These are phyloP conservation scores for Echeveria elegans DNA, from an alignment of 164 flowering plant genomes.

Conservation along the genomic window DNA sequence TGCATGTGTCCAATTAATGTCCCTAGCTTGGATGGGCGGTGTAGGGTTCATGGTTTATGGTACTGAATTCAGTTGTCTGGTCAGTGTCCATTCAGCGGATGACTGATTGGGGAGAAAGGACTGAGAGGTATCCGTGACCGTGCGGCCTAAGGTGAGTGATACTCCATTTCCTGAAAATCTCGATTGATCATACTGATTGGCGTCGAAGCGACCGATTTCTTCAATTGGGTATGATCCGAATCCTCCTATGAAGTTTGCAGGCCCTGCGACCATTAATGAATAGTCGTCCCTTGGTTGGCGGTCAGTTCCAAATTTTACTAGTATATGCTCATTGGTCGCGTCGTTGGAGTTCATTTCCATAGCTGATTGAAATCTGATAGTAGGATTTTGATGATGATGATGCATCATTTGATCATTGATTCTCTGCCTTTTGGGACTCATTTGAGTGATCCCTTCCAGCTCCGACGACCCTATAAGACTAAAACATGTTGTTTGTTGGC, in stretches of 20 bases:
- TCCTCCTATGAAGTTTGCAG: conserved; percentile 44
- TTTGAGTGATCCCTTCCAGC: conserved; percentile 44
- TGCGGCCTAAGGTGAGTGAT: conserved; percentile 84
- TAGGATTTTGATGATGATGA: conserved; percentile 19
- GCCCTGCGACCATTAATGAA: conserved; percentile 40
- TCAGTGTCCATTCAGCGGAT: conserved; percentile 55
- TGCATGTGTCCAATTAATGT: too few relatives aligned
- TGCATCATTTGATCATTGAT: conserved; percentile 22
- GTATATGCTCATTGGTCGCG: conserved; percentile 20
- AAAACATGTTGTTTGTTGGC: conserved; percentile 34
- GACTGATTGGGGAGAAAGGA: conserved; percentile 48
- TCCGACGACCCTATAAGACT: conserved; percentile 46
- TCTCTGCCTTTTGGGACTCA: conserved; percentile 54
- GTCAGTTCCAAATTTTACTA: conserved; percentile 45
- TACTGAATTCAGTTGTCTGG: conserved; percentile 41
- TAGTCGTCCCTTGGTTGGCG: conserved; percentile 52
- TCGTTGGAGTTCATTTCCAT: conserved; percentile 37
- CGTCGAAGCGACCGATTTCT: conserved; percentile 42
- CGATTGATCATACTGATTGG: conserved; percentile 49
- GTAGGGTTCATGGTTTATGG: conserved; percentile 35
- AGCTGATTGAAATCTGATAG: conserved; percentile 26
- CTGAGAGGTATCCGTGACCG: conserved; percentile 67
- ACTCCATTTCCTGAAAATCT: conserved; percentile 66
- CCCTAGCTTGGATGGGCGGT: too few relatives aligned
- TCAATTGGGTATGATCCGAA: conserved; percentile 21